Percentiles rank a stretch among this genome's conserved stretches.
Evolutionary conservation across 495 filamentous ascomycete species (phyloP).

Genomic region (Aspergillus steynii): DNA sequence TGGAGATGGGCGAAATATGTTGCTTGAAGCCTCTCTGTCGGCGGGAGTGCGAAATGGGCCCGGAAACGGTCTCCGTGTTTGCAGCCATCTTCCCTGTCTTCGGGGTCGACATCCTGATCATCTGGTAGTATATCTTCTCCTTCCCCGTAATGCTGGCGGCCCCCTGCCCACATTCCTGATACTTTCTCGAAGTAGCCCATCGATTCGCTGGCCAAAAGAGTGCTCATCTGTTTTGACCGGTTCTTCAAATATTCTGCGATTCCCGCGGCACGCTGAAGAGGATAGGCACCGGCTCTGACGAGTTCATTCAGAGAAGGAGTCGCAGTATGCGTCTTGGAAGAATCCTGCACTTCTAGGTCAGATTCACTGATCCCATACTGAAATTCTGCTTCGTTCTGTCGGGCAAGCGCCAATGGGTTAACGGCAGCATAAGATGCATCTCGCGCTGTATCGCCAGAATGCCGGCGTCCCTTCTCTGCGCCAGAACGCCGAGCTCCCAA

Average conservation of each 20-base stretch:
- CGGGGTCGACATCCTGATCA: conserved; percentile 61
- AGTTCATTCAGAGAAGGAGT: conserved; percentile 68
- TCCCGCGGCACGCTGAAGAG: conserved; percentile 81
- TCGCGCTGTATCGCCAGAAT: conserved; percentile 46
- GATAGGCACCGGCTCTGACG: conserved; percentile 73
- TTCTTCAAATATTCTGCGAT: conserved; percentile 81
- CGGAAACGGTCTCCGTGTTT: conserved; percentile 78
- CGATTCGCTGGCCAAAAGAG: conserved; percentile 82
- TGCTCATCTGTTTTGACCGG: conserved; percentile 79
- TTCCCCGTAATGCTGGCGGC: conserved; percentile 84
- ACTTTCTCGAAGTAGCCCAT: conserved; percentile 98
- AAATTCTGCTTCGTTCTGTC: conserved; percentile 14
- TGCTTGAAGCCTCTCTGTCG: conserved; percentile 82
- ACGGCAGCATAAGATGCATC: conserved; percentile 25
- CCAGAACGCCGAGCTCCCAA: conserved; percentile 35
- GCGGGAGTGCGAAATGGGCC: conserved; percentile 83
- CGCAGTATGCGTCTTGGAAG: conserved; percentile 32
- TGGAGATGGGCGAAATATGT: conserved; percentile 88
- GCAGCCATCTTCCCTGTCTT: conserved; percentile 60
- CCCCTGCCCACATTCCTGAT: conserved; percentile 95
- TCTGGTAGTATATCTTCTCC: conserved; percentile 66
- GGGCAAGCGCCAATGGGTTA: conserved; percentile 10
- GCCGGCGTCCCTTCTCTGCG: conserved; percentile 28
- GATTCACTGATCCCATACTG: conserved; percentile 22
- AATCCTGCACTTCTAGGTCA: conserved; percentile 24